Percentiles rank a stretch among this genome's conserved stretches.
Evolutionary conservation across 176 grass and related monocot species (phyloP).

Genomic region (Aegilops sharonensis): DNA sequence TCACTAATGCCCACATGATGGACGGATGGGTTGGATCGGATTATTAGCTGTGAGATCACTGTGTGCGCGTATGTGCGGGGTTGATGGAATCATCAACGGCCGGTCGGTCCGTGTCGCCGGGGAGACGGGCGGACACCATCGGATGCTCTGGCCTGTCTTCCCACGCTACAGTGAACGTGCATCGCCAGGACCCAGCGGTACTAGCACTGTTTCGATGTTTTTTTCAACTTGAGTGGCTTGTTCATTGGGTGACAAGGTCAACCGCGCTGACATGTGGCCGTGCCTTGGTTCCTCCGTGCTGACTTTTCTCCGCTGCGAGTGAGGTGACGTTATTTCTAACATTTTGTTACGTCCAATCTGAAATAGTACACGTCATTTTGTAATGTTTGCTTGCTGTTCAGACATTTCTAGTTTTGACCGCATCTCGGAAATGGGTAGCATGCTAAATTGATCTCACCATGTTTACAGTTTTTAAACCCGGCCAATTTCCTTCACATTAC

Average conservation of each 20-base stretch:
- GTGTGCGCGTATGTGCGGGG: neutral
- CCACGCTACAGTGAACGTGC: neutral
- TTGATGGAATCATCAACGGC: neutral
- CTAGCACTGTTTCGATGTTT: neutral
- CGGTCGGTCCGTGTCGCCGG: slow-evolving; percentile 14
- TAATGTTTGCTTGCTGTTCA: too few species aligned
- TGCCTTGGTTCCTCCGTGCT: too few species aligned
- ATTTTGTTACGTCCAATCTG: too few species aligned
- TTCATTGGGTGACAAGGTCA: neutral
- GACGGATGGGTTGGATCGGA: too few species aligned
- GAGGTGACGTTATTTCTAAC: too few species aligned
- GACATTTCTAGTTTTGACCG: too few species aligned
- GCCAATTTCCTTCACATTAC: too few species aligned
- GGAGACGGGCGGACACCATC: neutral
- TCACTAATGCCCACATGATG: neutral
- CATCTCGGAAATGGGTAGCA: too few species aligned
- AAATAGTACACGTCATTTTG: too few species aligned
- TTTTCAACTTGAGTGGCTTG: neutral
- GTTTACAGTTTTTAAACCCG: too few species aligned
- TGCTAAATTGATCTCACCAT: too few species aligned
- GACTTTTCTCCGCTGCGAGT: too few species aligned
- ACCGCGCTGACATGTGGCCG: neutral
- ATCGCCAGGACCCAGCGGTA: neutral
- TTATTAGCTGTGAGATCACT: neutral
- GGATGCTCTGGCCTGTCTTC: slow-evolving; percentile 9